These are phyloP conservation scores for Niveomyces coronatus DNA, from an alignment of 2,329 filamentous ascomycete genomes.

Conservation along the genomic window DNA sequence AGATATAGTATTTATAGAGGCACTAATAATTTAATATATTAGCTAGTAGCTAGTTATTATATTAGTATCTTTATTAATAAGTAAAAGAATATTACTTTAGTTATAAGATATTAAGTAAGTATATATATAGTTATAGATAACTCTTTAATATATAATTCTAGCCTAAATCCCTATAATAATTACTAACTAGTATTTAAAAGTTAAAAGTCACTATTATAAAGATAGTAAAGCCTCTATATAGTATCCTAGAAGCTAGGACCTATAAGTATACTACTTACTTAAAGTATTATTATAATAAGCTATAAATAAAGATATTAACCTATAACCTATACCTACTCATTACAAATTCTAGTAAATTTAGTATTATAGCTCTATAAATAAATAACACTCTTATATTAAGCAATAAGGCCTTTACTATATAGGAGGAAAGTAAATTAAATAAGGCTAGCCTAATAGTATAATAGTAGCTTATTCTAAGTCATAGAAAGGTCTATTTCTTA, in stretches of 20 bases:
- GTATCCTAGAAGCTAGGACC: neutral
- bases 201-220: conserved; percentile 1
- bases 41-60: neutral
- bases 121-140: neutral
- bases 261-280: neutral
- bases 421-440: neutral
- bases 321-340: conserved; percentile 1
- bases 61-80: neutral
- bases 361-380: neutral
- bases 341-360: neutral
- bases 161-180: neutral
- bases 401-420: neutral
- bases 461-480: no score
- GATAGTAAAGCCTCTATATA: neutral
- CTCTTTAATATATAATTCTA: neutral
- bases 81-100: neutral
- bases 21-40: neutral
- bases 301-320: neutral
- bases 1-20: neutral
- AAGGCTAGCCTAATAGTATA: neutral
- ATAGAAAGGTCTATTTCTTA: no score
- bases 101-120: neutral
- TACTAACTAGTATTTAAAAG: neutral
- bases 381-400: neutral
- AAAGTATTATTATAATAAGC: neutral